A percentile compares a stretch with the other conserved stretches of the same genome.
phyloP scores from a whole-genome alignment of 139 green algal species.

The Chlorella sp. region DNA sequence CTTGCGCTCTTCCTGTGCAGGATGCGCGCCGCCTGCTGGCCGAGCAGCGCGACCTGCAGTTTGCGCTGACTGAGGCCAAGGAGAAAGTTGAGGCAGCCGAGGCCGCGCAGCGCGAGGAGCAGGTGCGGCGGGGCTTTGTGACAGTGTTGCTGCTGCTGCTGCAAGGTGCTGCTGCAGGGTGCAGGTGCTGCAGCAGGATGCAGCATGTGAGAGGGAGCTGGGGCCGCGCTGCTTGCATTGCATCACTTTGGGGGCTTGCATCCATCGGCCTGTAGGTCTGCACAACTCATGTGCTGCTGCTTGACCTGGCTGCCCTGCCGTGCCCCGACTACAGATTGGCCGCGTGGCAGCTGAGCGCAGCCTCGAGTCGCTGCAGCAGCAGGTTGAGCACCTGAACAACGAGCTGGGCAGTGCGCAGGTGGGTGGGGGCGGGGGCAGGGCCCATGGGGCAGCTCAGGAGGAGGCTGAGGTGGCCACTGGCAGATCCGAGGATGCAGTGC shows the following conservation, averaged over 20 bases:
- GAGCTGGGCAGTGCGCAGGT: constrained; percentile 20
- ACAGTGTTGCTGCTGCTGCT: not conserved
- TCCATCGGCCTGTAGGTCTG: too few species aligned
- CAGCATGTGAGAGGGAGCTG: too few species aligned
- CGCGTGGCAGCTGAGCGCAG: constrained; percentile 29
- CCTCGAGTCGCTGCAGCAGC: constrained; percentile 3
- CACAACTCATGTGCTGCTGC: not conserved
- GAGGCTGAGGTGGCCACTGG: too few species aligned
- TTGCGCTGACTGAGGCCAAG: constrained; percentile 20
- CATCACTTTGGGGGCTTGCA: too few species aligned
- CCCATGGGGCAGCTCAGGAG: too few species aligned
- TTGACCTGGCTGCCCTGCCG: not conserved
- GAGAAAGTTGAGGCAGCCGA: not conserved
- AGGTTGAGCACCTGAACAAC: constrained; percentile 11
- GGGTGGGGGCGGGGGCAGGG: not conserved
- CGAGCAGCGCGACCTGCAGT: constrained; percentile 23
- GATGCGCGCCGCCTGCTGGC: constrained; percentile 36
- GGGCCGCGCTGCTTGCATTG: too few species aligned
- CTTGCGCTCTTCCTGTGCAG: not conserved
- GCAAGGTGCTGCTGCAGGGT: too few species aligned
- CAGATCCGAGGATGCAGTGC: too few species aligned
- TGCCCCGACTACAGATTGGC: not conserved
- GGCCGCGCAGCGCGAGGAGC: not conserved
- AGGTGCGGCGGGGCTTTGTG: not conserved
- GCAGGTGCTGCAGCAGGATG: too few species aligned